Evolutionary conservation across 805 yeast genomes (phyloP).

Genomic region (Candida krabiensis): DNA sequence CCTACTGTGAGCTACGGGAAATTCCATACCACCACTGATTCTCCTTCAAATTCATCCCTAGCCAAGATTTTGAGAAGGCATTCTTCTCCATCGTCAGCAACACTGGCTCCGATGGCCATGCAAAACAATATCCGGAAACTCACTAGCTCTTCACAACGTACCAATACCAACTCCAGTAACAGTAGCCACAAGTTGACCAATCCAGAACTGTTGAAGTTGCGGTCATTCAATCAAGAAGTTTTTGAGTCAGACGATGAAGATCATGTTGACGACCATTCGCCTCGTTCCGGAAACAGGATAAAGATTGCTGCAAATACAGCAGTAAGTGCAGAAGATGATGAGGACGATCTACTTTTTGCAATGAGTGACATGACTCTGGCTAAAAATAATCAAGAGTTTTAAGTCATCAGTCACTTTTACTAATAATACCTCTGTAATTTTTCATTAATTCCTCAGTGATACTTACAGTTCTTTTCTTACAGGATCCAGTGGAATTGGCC

Average conservation of each 20-base stretch:
- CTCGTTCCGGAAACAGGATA: slow-evolving; percentile 5
- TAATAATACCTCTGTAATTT: too few relatives aligned
- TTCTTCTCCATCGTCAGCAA: slow-evolving; percentile 17
- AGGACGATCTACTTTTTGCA: slow-evolving; percentile 65
- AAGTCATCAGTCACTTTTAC: too few relatives aligned
- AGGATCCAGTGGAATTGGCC: too few relatives aligned
- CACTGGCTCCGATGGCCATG: slow-evolving; percentile 10
- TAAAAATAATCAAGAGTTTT: slow-evolving; percentile 27
- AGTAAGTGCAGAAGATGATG: slow-evolving; percentile 48
- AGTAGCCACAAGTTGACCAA: slow-evolving; percentile 17
- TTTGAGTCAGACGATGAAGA: slow-evolving; percentile 35
- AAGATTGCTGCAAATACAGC: slow-evolving; percentile 5
- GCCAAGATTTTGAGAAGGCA: slow-evolving; percentile 16
- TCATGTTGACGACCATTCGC: slow-evolving; percentile 22
- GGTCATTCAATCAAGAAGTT: slow-evolving; percentile 33
- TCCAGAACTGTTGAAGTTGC: slow-evolving; percentile 28
- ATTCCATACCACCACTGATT: slow-evolving; percentile 15
- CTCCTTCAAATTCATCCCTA: slow-evolving; percentile 22
- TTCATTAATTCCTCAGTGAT: too few relatives aligned
- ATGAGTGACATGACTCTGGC: slow-evolving; percentile 68
- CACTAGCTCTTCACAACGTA: slow-evolving; percentile 17
- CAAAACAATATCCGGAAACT: slow-evolving; percentile 11
- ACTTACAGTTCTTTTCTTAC: too few relatives aligned
- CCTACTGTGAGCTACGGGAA: slow-evolving; percentile 26
- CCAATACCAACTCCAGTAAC: slow-evolving; percentile 16